Evolutionary conservation across 768 basidiomycete genomes (phyloP).

Genomic region (Suillus discolor): DNA sequence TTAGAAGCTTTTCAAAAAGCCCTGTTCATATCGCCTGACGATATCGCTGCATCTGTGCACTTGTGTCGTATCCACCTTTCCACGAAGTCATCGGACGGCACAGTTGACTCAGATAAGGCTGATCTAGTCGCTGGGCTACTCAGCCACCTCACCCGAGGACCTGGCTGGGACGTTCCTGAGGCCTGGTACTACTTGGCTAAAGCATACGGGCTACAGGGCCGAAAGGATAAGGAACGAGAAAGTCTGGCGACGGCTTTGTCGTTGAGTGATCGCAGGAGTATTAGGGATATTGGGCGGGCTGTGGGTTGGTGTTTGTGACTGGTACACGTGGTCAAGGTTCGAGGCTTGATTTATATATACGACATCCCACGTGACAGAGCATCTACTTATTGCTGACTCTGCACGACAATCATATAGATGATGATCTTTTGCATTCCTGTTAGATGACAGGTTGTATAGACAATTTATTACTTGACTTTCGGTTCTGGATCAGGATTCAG

Average conservation of each 20-base stretch:
- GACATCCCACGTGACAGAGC: not conserved
- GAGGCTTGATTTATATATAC: not conserved
- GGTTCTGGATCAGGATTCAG: not conserved
- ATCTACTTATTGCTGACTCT: not conserved
- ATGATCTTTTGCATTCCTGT: not conserved
- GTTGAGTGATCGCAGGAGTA: slow-evolving; percentile 59
- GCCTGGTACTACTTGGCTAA: slow-evolving; percentile 94
- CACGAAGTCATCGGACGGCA: slow-evolving; percentile 16
- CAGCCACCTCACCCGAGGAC: slow-evolving; percentile 71
- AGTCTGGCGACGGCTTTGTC: slow-evolving; percentile 71
- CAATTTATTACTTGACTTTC: not conserved
- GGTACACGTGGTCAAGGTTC: not conserved
- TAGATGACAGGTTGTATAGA: not conserved
- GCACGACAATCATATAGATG: not conserved
- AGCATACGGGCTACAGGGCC: slow-evolving; percentile 73
- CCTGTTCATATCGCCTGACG: slow-evolving; percentile 80
- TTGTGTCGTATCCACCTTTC: slow-evolving; percentile 75
- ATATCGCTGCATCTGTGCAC: slow-evolving; percentile 77
- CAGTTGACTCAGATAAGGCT: slow-evolving; percentile 45
- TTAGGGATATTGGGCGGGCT: slow-evolving; percentile 64
- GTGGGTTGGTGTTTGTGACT: slow-evolving; percentile 68
- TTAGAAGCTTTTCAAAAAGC: slow-evolving; percentile 84
- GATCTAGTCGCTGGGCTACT: slow-evolving; percentile 86
- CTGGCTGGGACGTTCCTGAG: slow-evolving; percentile 90
- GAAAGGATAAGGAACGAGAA: slow-evolving; percentile 72